These are phyloP conservation scores for Cantharellus cinnabarinus DNA, from an alignment of 768 basidiomycete genomes.

Conservation along the genomic window DNA sequence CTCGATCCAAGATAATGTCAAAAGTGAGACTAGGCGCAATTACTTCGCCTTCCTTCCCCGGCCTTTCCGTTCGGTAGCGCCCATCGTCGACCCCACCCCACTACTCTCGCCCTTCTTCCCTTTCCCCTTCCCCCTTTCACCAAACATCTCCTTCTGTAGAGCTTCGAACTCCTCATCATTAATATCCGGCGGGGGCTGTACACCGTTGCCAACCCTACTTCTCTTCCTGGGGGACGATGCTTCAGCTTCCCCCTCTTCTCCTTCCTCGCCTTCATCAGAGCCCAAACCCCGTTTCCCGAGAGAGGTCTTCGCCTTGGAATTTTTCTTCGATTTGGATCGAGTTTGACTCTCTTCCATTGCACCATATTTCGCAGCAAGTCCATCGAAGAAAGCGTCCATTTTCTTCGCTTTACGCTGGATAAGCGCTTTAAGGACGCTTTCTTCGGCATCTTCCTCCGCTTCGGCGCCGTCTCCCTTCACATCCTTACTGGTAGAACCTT, in stretches of 20 bases:
- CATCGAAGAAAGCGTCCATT: constrained; percentile 2
- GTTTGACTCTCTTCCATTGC: background rate
- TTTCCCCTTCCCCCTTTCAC: background rate
- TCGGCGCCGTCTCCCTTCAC: constrained; percentile 19
- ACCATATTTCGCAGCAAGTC: constrained; percentile 8
- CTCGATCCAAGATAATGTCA: too few species aligned
- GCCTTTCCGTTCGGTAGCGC: too few species aligned
- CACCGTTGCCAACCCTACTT: background rate
- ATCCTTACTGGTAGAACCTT: constrained; percentile 17
- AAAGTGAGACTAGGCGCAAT: too few species aligned
- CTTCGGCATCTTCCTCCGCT: background rate
- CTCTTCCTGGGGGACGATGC: background rate
- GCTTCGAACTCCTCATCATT: background rate
- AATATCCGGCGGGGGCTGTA: background rate
- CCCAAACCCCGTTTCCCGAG: background rate
- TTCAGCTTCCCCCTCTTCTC: background rate
- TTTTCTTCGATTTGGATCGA: background rate
- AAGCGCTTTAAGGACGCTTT: constrained; percentile 6
- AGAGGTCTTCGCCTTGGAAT: background rate
- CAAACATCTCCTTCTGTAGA: background rate
- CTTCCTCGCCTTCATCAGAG: constrained; percentile 3
- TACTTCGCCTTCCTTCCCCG: too few species aligned
- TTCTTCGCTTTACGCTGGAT: constrained; percentile 5
- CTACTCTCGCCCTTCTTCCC: too few species aligned
- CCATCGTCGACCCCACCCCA: too few species aligned